Conservation (phyloP, 2,329 filamentous ascomycete genomes). For the Penicillium sp. region DNA sequence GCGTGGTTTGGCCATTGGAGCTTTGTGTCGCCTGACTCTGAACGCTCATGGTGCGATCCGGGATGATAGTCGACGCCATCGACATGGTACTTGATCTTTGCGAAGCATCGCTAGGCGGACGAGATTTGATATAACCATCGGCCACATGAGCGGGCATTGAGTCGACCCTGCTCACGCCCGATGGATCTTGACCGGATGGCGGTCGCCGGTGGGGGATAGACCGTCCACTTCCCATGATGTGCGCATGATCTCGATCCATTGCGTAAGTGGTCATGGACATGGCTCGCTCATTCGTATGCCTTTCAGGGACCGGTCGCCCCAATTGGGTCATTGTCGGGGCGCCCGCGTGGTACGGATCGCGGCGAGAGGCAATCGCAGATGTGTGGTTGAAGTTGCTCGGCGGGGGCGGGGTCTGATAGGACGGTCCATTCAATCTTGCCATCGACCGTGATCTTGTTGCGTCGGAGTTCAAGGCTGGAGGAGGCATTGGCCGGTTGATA, state of each 20-base stretch:
- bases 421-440: constrained; percentile 70
- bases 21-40: constrained; percentile 53
- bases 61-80: constrained; percentile 69
- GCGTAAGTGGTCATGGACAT: constrained; percentile 93
- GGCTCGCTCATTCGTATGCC: constrained; percentile 86
- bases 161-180: constrained; percentile 27
- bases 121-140: constrained; percentile 28
- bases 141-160: constrained; percentile 56
- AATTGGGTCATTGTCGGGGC: constrained; percentile 76
- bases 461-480: constrained; percentile 77
- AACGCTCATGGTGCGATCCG: constrained; percentile 61
- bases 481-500: constrained; percentile 57
- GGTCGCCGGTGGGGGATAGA: constrained; percentile 76
- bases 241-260: constrained; percentile 70
- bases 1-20: constrained; percentile 51
- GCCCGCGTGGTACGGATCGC: constrained; percentile 65
- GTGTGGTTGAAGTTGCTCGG: constrained; percentile 62
- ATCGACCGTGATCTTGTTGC: constrained; percentile 91
- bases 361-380: constrained; percentile 72
- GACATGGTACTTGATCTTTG: constrained; percentile 69
- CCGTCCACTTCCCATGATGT: constrained; percentile 83
- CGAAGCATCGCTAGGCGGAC: constrained; percentile 46
- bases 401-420: constrained; percentile 59
- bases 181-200: constrained; percentile 50
- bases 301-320: constrained; percentile 84